These are phyloP conservation scores for Myxozyma lipomycoides DNA, from an alignment of 805 yeast species.

Conservation along the genomic window DNA sequence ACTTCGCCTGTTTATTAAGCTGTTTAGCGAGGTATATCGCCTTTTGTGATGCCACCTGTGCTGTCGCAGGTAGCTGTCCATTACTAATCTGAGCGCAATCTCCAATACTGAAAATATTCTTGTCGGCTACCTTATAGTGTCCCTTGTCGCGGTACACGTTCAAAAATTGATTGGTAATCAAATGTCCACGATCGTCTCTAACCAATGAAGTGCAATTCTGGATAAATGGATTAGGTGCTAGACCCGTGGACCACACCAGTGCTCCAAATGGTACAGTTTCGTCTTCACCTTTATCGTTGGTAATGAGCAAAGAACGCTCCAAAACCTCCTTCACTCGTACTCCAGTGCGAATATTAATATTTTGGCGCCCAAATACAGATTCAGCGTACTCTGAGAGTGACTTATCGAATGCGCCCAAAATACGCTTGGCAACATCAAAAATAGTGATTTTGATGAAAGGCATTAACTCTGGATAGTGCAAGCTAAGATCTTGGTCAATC, in stretches of 20 bases:
- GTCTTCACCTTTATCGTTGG: conserved; percentile 47
- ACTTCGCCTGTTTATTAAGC: conserved; percentile 49
- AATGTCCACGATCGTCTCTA: conserved; percentile 48
- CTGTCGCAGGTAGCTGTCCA: conserved; percentile 66
- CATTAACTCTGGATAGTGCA: conserved; percentile 54
- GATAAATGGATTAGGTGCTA: conserved; percentile 59
- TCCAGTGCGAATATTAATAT: conserved; percentile 57
- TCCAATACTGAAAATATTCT: conserved; percentile 67
- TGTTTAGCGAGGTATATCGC: conserved; percentile 61
- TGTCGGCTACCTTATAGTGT: conserved; percentile 4
- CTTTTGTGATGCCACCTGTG: conserved; percentile 59
- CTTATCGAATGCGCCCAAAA: conserved; percentile 63
- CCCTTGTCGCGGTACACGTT: conserved; percentile 45
- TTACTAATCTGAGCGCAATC: conserved; percentile 65
- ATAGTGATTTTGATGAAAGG: conserved; percentile 66
- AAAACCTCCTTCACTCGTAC: conserved; percentile 58
- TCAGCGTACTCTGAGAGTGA: conserved; percentile 60
- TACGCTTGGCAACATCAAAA: conserved; percentile 63
- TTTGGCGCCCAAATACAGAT: conserved; percentile 56
- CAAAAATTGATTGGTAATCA: conserved; percentile 65
- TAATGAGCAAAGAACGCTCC: conserved; percentile 54
- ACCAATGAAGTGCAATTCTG: conserved; percentile 48
- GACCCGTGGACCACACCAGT: conserved; percentile 74
- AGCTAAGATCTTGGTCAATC: conserved; percentile 58
- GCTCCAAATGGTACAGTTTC: conserved; percentile 52